A percentile compares a stretch with the other conserved stretches of the same genome.
Conservation (phyloP, 495 filamentous ascomycete genomes). For the Amniculicola lignicola region DNA sequence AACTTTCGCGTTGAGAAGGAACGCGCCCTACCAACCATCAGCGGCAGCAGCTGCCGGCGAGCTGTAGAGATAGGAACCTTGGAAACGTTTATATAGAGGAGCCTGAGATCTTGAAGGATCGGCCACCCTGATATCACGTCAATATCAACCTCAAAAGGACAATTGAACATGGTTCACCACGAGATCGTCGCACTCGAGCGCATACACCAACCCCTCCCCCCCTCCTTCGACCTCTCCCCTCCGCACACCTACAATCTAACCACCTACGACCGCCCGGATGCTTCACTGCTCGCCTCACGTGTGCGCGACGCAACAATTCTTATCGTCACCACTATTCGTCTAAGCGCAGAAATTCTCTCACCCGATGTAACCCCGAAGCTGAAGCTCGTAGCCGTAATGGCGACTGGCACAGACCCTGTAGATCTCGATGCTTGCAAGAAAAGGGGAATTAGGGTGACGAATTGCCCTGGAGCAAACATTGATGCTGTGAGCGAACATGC, state of each 20-base stretch:
- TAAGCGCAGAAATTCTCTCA: constrained; percentile 43
- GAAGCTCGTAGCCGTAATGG: constrained; percentile 50
- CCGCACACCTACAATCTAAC: constrained; percentile 43
- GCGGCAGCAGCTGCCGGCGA: no score
- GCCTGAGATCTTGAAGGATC: no score
- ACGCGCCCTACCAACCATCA: no score
- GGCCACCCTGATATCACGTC: no score
- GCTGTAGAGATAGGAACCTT: no score
- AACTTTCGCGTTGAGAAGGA: no score
- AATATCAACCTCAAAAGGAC: no score
- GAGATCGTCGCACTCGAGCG: constrained; percentile 51
- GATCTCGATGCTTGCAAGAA: constrained; percentile 47
- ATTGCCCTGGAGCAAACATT: constrained; percentile 47
- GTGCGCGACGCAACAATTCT: constrained; percentile 51
- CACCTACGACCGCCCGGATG: constrained; percentile 24
- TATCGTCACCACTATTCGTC: constrained; percentile 44
- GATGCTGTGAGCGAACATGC: constrained; percentile 55
- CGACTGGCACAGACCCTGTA: constrained; percentile 53
- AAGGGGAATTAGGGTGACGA: constrained; percentile 45
- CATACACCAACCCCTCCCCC: constrained; percentile 46
- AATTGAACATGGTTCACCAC: constrained; percentile 34
- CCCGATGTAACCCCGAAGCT: constrained; percentile 40
- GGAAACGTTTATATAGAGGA: no score
- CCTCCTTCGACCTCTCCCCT: constrained; percentile 40
- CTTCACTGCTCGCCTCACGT: constrained; percentile 38